A percentile compares a stretch with the other conserved stretches of the same genome.
Conservation (phyloP, 306 rosid genomes). For the Coriaria nepalensis region DNA sequence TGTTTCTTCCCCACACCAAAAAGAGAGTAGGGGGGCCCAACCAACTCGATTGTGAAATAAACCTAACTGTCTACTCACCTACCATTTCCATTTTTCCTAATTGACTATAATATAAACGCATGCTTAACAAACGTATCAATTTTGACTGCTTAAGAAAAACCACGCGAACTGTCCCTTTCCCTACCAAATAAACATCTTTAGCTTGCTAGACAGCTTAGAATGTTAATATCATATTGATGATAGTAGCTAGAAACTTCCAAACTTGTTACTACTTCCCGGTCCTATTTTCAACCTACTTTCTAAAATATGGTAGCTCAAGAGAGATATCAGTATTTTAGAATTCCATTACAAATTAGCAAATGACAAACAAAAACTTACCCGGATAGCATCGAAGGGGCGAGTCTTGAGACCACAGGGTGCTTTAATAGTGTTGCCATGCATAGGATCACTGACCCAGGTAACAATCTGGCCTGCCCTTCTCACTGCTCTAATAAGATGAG, state of each 20-base stretch:
- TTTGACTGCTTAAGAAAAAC: slow-evolving; percentile 4
- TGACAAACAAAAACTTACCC: slow-evolving; percentile 36
- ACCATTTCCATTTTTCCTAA: background rate
- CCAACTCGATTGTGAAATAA: slow-evolving; percentile 10
- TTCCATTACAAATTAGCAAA: no score
- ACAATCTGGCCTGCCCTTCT: slow-evolving; percentile 81
- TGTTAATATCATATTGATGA: no score
- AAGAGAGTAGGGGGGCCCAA: slow-evolving; percentile 6
- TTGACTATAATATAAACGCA: background rate
- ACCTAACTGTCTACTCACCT: slow-evolving; percentile 5
- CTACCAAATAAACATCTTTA: slow-evolving; percentile 2
- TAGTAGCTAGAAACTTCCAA: no score
- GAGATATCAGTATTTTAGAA: no score
- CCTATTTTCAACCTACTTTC: no score
- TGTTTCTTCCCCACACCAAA: background rate
- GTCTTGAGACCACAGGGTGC: slow-evolving; percentile 99
- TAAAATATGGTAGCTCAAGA: background rate
- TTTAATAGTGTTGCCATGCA: slow-evolving; percentile 98
- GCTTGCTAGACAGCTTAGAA: no score
- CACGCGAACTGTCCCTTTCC: background rate
- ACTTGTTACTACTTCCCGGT: no score
- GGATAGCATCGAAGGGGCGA: slow-evolving; percentile 88
- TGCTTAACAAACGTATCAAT: no score
- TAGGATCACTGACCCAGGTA: slow-evolving; percentile 98
- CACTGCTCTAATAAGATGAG: slow-evolving; percentile 90